Conservation (phyloP, 164 flowering plant genomes). For the Vitis vinifera region ASM3070453v1 NC_081810.1:7408501-7409000, state of each 20-base stretch:
- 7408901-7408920: slow-evolving; percentile 34
- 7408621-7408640: slow-evolving; percentile 38
- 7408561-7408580: slow-evolving; percentile 34
- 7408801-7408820: slow-evolving; percentile 29
- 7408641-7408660: slow-evolving; percentile 27
- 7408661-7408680: slow-evolving; percentile 23
- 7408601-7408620: slow-evolving; percentile 43
- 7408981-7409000: slow-evolving; percentile 66
- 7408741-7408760: slow-evolving; percentile 58
- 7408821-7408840: slow-evolving; percentile 51
- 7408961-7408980: slow-evolving; percentile 53
- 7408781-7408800: slow-evolving; percentile 22
- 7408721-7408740: slow-evolving; percentile 52
- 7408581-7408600: slow-evolving; percentile 33
- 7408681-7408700: slow-evolving; percentile 35
- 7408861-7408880: slow-evolving; percentile 60
- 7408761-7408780: slow-evolving; percentile 14
- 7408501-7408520: slow-evolving; percentile 34
- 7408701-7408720: slow-evolving; percentile 33
- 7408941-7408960: slow-evolving; percentile 48
- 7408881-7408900: slow-evolving; percentile 27
- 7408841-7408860: slow-evolving; percentile 41
- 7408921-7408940: slow-evolving; percentile 19
- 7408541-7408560: slow-evolving; percentile 29
- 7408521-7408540: slow-evolving; percentile 21